Base-by-base conservation (phyloP, 1,139 yeast species). In the Nakaseomyces uthaithaninus region DNA sequence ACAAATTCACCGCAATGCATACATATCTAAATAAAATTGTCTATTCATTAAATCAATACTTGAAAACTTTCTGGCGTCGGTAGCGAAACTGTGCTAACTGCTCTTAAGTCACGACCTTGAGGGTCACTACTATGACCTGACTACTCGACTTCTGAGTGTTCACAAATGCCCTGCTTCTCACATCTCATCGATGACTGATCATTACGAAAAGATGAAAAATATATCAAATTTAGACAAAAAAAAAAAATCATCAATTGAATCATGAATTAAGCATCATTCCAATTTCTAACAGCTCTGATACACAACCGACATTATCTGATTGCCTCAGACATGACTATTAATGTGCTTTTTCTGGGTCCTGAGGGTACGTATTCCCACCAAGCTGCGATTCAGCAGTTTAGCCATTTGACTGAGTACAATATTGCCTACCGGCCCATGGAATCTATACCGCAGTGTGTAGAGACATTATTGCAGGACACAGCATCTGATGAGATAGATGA, bases 281-380 rank as follows among this genome's bases (percentile, higher is more conserved):
- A 22, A 22, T 22, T 7, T 22, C 10, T 22, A 22, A 22, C 7
- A 22, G 24, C 10, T 22, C 10, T 7, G 24, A 10, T 22, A 7
- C 10, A 10, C 24, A 7, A 22, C 10, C 7, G 24, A 7, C 10
- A 7, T 10, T 7, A 7, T 22, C 7, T 7, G 24, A 22, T 22
- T 22, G 10, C 24, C 24, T 22, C 10, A 22, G 7, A 4, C 10
- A 31, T 31, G 35, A 31, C 35, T 12, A 34, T 43, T 16, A 64
- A 55, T 43, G 80, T 84, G 7, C 86, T 86, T 4, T 89, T 74
- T 54, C 62, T 89, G 39, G 97, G 97, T 0, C 97, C 97, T 0
- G 68, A 68, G 40, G 96, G 96, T 2, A 87, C 96, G 0, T 89
- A 86, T 59, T 82, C 96, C 2, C 94, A 87, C 52, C 93, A 85